Conservation (phyloP, 768 basidiomycete genomes). For the Macrolepiota albuminosa region DNA sequence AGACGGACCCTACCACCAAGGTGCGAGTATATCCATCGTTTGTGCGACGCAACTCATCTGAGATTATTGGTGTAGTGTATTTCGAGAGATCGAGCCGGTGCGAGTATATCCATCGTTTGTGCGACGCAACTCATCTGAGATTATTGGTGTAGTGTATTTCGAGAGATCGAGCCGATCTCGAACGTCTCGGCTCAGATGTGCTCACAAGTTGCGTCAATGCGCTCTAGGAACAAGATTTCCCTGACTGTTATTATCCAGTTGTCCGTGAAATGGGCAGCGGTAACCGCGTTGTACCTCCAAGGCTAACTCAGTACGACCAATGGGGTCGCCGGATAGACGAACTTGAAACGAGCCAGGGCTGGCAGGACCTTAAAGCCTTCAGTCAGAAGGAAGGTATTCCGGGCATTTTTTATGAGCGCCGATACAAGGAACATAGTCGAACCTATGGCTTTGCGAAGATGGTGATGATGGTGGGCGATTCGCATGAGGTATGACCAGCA, state of each 20-base stretch:
- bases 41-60: background rate
- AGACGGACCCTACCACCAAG: constrained; percentile 48
- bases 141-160: constrained; percentile 29
- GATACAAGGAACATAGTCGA: constrained; percentile 55
- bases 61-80: constrained; percentile 27
- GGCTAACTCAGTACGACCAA: constrained; percentile 66
- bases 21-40: constrained; percentile 21
- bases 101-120: constrained; percentile 2
- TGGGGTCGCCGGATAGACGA: constrained; percentile 67
- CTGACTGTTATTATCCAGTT: constrained; percentile 27
- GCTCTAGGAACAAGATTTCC: background rate
- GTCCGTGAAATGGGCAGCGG: constrained; percentile 48
- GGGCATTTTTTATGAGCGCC: constrained; percentile 64
- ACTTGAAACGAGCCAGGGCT: constrained; percentile 68
- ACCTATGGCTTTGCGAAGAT: constrained; percentile 63
- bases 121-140: background rate
- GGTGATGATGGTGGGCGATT: constrained; percentile 57
- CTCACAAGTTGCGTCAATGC: constrained; percentile 37
- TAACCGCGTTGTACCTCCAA: constrained; percentile 40
- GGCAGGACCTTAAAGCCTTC: constrained; percentile 61
- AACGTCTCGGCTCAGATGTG: constrained; percentile 51
- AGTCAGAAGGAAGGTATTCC: constrained; percentile 62
- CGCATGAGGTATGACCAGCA: constrained; percentile 44
- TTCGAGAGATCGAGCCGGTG: constrained; percentile 49
- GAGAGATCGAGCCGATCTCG: constrained; percentile 55